Conservation (phyloP, 345 rosid genomes). For the Aethionema arabicum region DNA sequence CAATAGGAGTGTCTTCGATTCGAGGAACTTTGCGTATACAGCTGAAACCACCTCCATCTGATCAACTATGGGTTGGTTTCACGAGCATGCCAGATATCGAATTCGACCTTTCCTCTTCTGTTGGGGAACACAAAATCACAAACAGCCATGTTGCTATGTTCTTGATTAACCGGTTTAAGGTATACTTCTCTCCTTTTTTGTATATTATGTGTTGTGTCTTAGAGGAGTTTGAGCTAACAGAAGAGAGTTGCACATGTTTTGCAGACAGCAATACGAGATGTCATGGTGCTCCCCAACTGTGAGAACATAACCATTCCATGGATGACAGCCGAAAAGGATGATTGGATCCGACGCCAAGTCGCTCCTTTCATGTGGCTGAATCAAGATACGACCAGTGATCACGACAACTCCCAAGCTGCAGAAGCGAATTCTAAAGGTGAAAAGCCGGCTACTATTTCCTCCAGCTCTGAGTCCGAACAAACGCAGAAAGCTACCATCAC, state of each 20-base stretch:
- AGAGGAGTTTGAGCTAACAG: background rate
- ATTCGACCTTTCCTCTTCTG: constrained; percentile 64
- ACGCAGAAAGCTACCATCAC: constrained; percentile 32
- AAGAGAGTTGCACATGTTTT: constrained; percentile 20
- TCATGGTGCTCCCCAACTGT: constrained; percentile 90
- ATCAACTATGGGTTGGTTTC: constrained; percentile 91
- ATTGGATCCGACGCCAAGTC: constrained; percentile 69
- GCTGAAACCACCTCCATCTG: constrained; percentile 97
- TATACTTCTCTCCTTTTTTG: constrained; percentile 21
- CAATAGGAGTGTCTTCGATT: constrained; percentile 70
- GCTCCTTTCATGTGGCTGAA: constrained; percentile 90
- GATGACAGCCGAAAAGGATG: constrained; percentile 89
- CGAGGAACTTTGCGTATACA: constrained; percentile 78
- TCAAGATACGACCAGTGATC: constrained; percentile 57
- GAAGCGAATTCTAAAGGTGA: constrained; percentile 46
- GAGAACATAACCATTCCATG: constrained; percentile 72
- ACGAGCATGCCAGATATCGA: constrained; percentile 89
- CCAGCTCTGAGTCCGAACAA: constrained; percentile 39
- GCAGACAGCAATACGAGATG: constrained; percentile 68
- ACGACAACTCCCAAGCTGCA: constrained; percentile 28
- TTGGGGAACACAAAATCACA: constrained; percentile 87
- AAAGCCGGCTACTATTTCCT: constrained; percentile 30
- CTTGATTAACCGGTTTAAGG: constrained; percentile 86
- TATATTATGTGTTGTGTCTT: background rate
- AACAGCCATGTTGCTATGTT: constrained; percentile 62